These are phyloP conservation scores for Pythium plurisporium DNA, from an alignment of 352 stramenopile species.

Conservation along the genomic window DNA sequence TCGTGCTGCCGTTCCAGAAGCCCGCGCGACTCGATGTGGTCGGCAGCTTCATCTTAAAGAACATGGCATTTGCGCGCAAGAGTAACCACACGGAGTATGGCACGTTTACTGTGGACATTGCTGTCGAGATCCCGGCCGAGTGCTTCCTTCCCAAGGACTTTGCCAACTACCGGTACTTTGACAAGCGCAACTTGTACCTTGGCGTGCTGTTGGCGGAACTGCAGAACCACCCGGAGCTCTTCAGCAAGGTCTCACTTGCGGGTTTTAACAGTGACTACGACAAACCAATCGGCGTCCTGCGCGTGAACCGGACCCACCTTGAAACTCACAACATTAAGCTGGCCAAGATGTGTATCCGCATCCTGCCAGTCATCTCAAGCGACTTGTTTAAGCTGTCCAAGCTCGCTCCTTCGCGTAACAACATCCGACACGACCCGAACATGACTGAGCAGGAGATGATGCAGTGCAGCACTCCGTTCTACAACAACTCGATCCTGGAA, in stretches of 20 bases:
- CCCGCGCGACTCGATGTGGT: constrained; percentile 77
- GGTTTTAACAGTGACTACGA: constrained; percentile 74
- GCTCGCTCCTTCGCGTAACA: constrained; percentile 75
- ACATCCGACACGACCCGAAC: constrained; percentile 72
- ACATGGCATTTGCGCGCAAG: constrained; percentile 59
- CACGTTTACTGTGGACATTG: constrained; percentile 68
- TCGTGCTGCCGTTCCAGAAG: constrained; percentile 78
- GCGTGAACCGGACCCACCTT: constrained; percentile 38
- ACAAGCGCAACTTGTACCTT: constrained; percentile 88
- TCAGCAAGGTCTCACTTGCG: constrained; percentile 52
- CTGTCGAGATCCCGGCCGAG: constrained; percentile 69
- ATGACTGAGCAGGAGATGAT: constrained; percentile 73
- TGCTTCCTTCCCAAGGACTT: constrained; percentile 90
- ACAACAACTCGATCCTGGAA: constrained; percentile 91
- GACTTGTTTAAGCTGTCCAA: constrained; percentile 82
- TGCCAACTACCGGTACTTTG: constrained; percentile 85
- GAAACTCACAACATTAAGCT: constrained; percentile 46
- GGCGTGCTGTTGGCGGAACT: constrained; percentile 64
- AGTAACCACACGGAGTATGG: constrained; percentile 48
- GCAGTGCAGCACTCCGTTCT: constrained; percentile 70
- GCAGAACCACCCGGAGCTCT: constrained; percentile 35
- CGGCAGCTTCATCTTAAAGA: constrained; percentile 86
- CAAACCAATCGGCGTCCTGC: constrained; percentile 69
- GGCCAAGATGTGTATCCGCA: constrained; percentile 46
- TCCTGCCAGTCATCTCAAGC: constrained; percentile 65